These are phyloP conservation scores for Podospora pseudopauciseta DNA, from an alignment of 495 filamentous ascomycete genomes.

Conservation along the genomic window DNA sequence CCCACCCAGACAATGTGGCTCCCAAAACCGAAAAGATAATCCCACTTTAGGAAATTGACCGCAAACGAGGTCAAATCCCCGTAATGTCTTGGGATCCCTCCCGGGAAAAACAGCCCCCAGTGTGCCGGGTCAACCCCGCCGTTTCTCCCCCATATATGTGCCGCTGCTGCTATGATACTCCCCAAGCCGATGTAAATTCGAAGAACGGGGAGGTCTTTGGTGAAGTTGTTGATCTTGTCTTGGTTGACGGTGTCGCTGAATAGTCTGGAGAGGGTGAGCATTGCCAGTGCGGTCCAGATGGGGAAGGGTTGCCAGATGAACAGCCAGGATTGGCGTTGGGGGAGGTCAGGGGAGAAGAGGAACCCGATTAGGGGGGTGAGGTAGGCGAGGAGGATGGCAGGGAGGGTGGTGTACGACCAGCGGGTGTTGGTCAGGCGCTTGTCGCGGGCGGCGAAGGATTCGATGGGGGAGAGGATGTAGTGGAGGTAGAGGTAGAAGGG, in stretches of 20 bases:
- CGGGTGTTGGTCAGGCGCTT: slow-evolving; percentile 14
- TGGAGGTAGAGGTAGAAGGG: slow-evolving; percentile 25
- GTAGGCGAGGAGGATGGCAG: slow-evolving; percentile 12
- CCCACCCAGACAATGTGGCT: slow-evolving; percentile 22
- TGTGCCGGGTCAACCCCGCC: background rate
- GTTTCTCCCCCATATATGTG: slow-evolving; percentile 9
- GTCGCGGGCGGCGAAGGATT: slow-evolving; percentile 11
- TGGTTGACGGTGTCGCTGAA: slow-evolving; percentile 11
- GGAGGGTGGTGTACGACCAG: slow-evolving; percentile 4
- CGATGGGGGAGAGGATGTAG: slow-evolving; percentile 17
- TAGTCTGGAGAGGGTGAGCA: background rate
- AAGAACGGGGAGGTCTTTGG: slow-evolving; percentile 7
- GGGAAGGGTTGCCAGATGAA: slow-evolving; percentile 21
- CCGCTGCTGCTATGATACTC: background rate
- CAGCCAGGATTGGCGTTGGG: slow-evolving; percentile 1
- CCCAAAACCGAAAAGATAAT: slow-evolving; percentile 17
- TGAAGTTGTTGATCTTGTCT: slow-evolving; percentile 6
- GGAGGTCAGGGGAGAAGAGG: slow-evolving; percentile 58
- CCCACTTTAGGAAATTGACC: slow-evolving; percentile 16
- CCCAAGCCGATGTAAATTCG: slow-evolving; percentile 3
- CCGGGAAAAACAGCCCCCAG: background rate
- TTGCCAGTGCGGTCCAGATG: slow-evolving; percentile 1
- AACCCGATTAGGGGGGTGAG: slow-evolving; percentile 45
- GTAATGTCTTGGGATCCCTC: background rate
- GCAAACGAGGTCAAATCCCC: background rate